Evolutionary conservation across 75 land plant species (phyloP).

Genomic region (Pinus albicaulis): DNA sequence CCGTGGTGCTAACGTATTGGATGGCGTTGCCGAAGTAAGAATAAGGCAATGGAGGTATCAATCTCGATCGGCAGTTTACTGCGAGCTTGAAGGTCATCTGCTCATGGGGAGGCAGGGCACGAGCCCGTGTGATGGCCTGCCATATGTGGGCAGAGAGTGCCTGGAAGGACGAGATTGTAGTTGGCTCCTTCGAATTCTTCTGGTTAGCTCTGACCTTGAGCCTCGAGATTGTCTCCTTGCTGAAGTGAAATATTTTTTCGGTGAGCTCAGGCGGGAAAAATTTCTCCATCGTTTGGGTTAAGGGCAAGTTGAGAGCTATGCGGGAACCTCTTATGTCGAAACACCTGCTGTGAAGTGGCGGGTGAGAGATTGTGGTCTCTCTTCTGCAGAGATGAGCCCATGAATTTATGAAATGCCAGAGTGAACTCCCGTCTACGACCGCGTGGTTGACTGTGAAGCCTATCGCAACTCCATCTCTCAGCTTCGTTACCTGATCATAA

Average conservation of each 20-base stretch:
- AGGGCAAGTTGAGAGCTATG: not conserved
- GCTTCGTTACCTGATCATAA: constrained; percentile 17
- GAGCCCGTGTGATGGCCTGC: constrained; percentile 54
- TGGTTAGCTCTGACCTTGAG: constrained; percentile 34
- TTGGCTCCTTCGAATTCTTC: not conserved
- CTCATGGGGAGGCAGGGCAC: constrained; percentile 21
- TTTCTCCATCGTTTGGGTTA: not conserved
- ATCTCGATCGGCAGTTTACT: constrained; percentile 56
- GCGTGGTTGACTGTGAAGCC: constrained; percentile 56
- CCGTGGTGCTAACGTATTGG: constrained; percentile 40
- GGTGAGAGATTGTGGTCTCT: constrained; percentile 3
- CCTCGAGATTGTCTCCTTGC: constrained; percentile 21
- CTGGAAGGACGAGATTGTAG: constrained; percentile 48
- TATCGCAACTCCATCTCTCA: constrained; percentile 41
- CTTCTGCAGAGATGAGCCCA: constrained; percentile 37
- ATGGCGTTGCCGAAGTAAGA: constrained; percentile 79
- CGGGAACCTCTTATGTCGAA: not conserved
- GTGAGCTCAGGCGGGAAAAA: constrained; percentile 1
- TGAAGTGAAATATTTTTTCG: constrained; percentile 42
- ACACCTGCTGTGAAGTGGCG: constrained; percentile 10
- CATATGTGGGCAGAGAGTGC: constrained; percentile 60
- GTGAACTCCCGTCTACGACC: constrained; percentile 55
- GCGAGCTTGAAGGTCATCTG: constrained; percentile 54
- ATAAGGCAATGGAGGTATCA: constrained; percentile 38
- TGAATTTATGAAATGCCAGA: constrained; percentile 71